phyloP scores from a whole-genome alignment of 208 protist species.

The Crithidia acanthocephali region DNA sequence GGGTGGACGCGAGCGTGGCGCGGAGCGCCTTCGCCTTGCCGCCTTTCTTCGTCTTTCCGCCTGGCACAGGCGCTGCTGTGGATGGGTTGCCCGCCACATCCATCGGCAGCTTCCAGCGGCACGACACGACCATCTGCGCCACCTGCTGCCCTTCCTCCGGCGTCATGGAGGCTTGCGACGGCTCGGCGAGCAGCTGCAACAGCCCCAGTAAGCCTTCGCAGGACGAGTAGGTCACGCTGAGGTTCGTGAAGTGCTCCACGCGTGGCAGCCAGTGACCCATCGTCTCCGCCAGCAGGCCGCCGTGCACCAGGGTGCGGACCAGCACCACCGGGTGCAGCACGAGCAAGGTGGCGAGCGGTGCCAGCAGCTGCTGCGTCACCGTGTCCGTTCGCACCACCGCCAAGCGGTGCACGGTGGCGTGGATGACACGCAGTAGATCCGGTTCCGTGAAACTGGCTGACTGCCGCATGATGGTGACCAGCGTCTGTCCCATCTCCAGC shows the following conservation, averaged over 20 bases:
- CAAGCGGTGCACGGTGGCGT: constrained; percentile 48
- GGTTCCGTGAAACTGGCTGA: constrained; percentile 39
- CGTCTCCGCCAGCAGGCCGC: constrained; percentile 34
- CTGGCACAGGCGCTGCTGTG: not conserved
- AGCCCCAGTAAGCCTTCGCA: constrained; percentile 51
- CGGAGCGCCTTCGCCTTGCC: not conserved
- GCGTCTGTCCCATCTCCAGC: constrained; percentile 49
- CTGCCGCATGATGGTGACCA: constrained; percentile 47
- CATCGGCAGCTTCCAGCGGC: constrained; percentile 26
- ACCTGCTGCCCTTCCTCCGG: constrained; percentile 24
- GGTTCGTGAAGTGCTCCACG: constrained; percentile 35
- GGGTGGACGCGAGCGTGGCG: not conserved
- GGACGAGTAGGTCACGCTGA: constrained; percentile 32
- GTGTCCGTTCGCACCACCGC: constrained; percentile 44
- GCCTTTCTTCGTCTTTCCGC: not conserved
- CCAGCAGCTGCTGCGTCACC: constrained; percentile 55
- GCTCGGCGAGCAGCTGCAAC: constrained; percentile 24
- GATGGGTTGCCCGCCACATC: constrained; percentile 10
- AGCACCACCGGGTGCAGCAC: constrained; percentile 46
- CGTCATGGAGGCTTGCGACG: constrained; percentile 2
- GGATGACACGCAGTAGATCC: constrained; percentile 42
- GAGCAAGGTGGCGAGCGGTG: constrained; percentile 59
- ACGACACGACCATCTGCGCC: constrained; percentile 27
- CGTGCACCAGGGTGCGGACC: constrained; percentile 38
- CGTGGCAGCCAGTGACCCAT: constrained; percentile 59